Evolutionary conservation across 345 rosid genomes (phyloP).

Genomic region (Fremontodendron californicum): DNA sequence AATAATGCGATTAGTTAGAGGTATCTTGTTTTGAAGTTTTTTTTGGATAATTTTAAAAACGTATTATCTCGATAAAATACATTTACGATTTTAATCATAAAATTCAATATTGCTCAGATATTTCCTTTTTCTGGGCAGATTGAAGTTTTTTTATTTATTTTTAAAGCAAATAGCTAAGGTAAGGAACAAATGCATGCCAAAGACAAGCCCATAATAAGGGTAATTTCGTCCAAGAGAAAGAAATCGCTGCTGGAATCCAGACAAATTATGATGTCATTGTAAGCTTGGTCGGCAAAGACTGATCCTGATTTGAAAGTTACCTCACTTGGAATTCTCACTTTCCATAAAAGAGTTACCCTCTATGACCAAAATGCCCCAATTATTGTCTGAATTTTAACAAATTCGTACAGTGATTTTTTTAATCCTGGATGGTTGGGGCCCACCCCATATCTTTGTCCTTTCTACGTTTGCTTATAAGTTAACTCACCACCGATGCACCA

Average conservation of each 20-base stretch:
- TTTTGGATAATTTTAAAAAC: too few species aligned
- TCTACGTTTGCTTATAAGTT: slow-evolving; percentile 10
- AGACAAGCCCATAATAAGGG: not conserved
- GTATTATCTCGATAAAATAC: too few species aligned
- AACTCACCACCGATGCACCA: not conserved
- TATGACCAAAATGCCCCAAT: slow-evolving; percentile 28
- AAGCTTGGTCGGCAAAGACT: slow-evolving; percentile 24
- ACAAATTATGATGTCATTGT: slow-evolving; percentile 41
- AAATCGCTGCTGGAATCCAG: slow-evolving; percentile 17
- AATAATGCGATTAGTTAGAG: too few species aligned
- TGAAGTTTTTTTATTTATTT: too few species aligned
- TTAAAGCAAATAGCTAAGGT: not conserved
- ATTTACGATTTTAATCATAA: too few species aligned
- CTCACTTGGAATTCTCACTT: slow-evolving; percentile 32
- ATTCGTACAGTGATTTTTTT: not conserved
- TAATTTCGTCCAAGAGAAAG: slow-evolving; percentile 9
- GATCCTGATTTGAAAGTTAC: not conserved
- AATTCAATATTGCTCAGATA: too few species aligned
- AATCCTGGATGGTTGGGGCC: slow-evolving; percentile 23
- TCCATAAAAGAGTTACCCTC: slow-evolving; percentile 26
- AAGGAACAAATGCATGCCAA: not conserved
- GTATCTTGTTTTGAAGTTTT: too few species aligned
- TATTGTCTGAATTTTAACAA: not conserved
- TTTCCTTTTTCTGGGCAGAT: too few species aligned
- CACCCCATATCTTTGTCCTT: slow-evolving; percentile 39